Evolutionary conservation across 306 rosid genomes (phyloP).

Genomic region (Amphicarpaea edgeworthii): DNA sequence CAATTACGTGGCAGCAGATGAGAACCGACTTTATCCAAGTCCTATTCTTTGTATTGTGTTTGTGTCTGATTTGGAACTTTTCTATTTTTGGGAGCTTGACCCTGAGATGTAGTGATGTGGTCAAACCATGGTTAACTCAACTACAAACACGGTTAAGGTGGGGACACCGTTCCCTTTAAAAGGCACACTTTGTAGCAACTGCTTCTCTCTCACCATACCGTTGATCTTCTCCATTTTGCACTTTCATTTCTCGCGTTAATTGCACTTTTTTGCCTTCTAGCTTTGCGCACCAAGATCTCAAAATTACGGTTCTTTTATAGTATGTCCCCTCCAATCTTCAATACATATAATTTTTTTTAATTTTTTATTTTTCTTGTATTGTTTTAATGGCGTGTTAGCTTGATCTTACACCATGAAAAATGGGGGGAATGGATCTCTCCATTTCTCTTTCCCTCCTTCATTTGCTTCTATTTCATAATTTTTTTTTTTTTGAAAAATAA

Average conservation of each 20-base stretch:
- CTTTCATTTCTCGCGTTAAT: conserved; percentile 27
- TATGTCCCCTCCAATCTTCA: background rate
- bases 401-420: too few species aligned
- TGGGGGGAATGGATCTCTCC: too few species aligned
- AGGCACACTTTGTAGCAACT: background rate
- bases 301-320: conserved; percentile 28
- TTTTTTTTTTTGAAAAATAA: too few species aligned
- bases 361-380: too few species aligned
- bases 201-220: conserved; percentile 34
- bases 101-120: conserved; percentile 34
- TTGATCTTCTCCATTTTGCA: too few species aligned
- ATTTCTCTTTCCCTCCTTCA: too few species aligned
- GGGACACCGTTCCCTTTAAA: conserved; percentile 49
- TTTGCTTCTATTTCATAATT: too few species aligned
- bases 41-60: background rate
- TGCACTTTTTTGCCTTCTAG: background rate
- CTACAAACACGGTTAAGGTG: background rate
- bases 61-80: conserved; percentile 7
- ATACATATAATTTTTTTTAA: too few species aligned
- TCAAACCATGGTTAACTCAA: conserved; percentile 44
- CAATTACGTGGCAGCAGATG: too few species aligned
- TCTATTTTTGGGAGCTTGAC: conserved; percentile 43
- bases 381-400: too few species aligned
- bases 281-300: background rate
- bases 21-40: too few species aligned